Evolutionary conservation across 2,329 filamentous ascomycete genomes (phyloP), one percentile per base, ranked within the genome.

Genomic region (Pseudogymnoascus sp.): DNA sequence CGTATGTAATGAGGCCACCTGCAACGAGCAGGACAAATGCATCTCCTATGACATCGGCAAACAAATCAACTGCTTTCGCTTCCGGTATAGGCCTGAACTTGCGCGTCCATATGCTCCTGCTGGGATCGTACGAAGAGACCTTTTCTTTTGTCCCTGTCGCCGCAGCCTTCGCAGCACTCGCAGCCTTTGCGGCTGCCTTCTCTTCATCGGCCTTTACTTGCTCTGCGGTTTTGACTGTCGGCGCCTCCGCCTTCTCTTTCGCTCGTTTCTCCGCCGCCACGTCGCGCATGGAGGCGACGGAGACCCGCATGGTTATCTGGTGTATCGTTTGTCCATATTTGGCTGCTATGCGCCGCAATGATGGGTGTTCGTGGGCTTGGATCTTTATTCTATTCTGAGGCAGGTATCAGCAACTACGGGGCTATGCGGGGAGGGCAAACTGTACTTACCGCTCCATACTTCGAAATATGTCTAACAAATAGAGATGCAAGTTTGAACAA

Each of bases 401-500:
- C 9, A 1, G 27, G 12, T 29, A 18, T 60, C 36, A 64, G n/a
- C 13, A 35, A 15, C 25, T 10, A 21, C 25, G 25, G 25, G 58
- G 15, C 12, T 52, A 12, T 21, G 10, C 15, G 31, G 15, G 10
- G 4, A 48, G n/a, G 27, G 36, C 25, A 15, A 60, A 25, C 27
- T n/a, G 29, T 55, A 75, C 83, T 67, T 81, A 87, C 85, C 61
- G 85, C 85, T 70, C 85, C 85, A 78, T 87, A 87, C 74, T 87
- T 87, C 62, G 85, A 87, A 60, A 87, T 74, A 70, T 87, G 85
- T 67, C 83, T 80, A 69, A 87, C 77, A 67, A 87, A 85, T 55
- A 87, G 78, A 62, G 84, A 74, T 21, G 80, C 85, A 66, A 87
- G 82, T 75, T 88, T 88, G 75, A 88, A 88, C 15, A 88, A 76